A percentile compares a stretch with the other conserved stretches of the same genome.
phyloP scores from a whole-genome alignment of 768 basidiomycete genomes.

The Hortiboletus campestris region DNA sequence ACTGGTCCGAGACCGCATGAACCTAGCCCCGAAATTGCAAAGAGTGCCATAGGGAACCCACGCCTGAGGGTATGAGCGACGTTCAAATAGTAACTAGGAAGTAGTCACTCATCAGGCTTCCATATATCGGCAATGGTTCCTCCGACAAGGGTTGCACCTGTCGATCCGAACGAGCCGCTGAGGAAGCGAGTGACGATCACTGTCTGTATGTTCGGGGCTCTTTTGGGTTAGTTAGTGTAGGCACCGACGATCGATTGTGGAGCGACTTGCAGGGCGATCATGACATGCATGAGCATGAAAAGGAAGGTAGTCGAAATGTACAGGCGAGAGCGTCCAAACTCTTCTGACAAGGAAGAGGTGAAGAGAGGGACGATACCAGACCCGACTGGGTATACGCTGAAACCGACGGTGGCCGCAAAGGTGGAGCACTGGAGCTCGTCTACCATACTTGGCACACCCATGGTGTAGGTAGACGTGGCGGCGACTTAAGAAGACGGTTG shows the following conservation, averaged over 20 bases:
- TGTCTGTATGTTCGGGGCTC: conserved; percentile 50
- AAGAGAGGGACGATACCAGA: conserved; percentile 64
- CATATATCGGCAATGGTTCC: conserved; percentile 76
- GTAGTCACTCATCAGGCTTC: conserved; percentile 53
- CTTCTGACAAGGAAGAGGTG: conserved; percentile 69
- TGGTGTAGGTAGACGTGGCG: conserved; percentile 48
- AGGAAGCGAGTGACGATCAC: conserved; percentile 66
- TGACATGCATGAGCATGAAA: conserved; percentile 52
- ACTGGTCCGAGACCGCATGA: conserved; percentile 66
- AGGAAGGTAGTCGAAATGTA: conserved; percentile 51
- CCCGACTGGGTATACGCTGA: conserved; percentile 55
- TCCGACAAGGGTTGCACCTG: conserved; percentile 69
- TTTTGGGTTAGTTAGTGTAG: conserved; percentile 14
- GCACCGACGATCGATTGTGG: neutral
- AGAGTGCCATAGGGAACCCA: conserved; percentile 76
- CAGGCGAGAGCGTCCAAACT: conserved; percentile 63
- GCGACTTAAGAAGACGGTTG: conserved; percentile 38
- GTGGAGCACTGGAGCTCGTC: conserved; percentile 41
- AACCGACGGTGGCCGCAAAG: conserved; percentile 47
- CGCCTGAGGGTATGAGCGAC: conserved; percentile 45
- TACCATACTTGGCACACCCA: conserved; percentile 59
- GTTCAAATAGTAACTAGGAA: neutral
- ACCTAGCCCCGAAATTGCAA: conserved; percentile 57
- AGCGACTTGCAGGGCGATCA: conserved; percentile 28
- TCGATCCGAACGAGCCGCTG: conserved; percentile 65